Percentiles rank a stretch among this genome's conserved stretches.
These are phyloP conservation scores for Coemansia sp. DNA, from an alignment of 371 early-diverging fungal species.

Conservation along the genomic window DNA sequence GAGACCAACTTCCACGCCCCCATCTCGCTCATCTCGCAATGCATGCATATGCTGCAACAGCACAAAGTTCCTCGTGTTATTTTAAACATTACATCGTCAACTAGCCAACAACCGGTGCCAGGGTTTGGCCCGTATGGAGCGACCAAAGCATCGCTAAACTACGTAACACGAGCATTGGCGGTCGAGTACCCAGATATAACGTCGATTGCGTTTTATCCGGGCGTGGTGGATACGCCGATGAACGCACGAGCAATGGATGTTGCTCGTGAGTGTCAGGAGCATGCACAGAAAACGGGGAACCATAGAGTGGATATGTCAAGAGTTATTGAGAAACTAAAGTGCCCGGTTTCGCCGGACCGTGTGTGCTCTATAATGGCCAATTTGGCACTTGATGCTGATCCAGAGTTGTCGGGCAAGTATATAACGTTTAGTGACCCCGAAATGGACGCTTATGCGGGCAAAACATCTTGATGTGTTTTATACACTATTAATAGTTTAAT, in stretches of 20 bases:
- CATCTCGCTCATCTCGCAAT: conserved; percentile 12
- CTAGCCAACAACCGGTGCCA: conserved; percentile 38
- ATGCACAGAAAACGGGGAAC: background rate
- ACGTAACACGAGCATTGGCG: conserved; percentile 18
- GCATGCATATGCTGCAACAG: background rate
- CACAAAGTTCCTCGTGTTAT: conserved; percentile 2
- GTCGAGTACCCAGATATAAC: conserved; percentile 35
- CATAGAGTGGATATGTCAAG: background rate
- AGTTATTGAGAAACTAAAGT: conserved; percentile 14
- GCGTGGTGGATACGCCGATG: conserved; percentile 37
- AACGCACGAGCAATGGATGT: conserved; percentile 11
- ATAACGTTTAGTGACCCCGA: conserved; percentile 16
- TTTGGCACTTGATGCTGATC: conserved; percentile 26
- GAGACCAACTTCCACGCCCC: conserved; percentile 29
- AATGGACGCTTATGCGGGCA: conserved; percentile 15
- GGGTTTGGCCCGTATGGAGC: conserved; percentile 30
- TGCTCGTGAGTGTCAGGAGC: conserved; percentile 5
- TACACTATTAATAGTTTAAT: background rate
- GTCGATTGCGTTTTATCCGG: conserved; percentile 36
- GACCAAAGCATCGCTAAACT: conserved; percentile 41
- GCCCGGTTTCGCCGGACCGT: conserved; percentile 12
- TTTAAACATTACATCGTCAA: conserved; percentile 35
- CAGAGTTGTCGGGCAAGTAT: conserved; percentile 28
- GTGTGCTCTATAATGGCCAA: conserved; percentile 38
- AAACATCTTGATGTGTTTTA: background rate